These are phyloP conservation scores for Myrmaecium sp. DNA, from an alignment of 2,329 filamentous ascomycete species.

Conservation along the genomic window DNA sequence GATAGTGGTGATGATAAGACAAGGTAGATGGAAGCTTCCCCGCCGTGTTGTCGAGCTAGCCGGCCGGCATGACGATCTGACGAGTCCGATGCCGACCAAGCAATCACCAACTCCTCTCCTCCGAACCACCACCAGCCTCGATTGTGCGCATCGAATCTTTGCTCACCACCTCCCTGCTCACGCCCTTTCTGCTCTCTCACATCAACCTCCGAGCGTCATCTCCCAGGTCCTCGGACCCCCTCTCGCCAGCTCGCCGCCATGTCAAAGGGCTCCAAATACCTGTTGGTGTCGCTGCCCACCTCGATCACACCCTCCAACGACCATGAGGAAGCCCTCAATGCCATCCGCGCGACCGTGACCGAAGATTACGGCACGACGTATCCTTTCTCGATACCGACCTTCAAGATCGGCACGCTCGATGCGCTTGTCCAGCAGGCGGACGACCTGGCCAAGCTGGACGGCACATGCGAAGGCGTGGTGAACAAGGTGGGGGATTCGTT, in stretches of 20 bases:
- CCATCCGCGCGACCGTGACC: conserved; percentile 55
- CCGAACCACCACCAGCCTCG: background rate
- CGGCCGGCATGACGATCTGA: too few species aligned
- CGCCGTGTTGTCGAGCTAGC: too few species aligned
- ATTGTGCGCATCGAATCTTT: too few species aligned
- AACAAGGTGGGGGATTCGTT: conserved; percentile 78
- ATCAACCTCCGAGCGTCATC: too few species aligned
- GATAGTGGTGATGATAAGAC: too few species aligned
- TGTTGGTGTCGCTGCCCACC: conserved; percentile 77
- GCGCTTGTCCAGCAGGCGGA: conserved; percentile 92
- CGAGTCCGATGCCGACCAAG: too few species aligned
- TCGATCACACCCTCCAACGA: conserved; percentile 70
- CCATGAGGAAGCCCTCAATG: conserved; percentile 62
- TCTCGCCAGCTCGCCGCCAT: too few species aligned
- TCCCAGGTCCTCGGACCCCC: too few species aligned
- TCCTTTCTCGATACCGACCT: conserved; percentile 72
- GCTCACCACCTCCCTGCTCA: too few species aligned
- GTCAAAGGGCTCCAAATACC: conserved; percentile 46
- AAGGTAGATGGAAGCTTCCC: too few species aligned
- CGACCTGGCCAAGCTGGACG: conserved; percentile 76
- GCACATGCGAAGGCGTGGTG: conserved; percentile 64
- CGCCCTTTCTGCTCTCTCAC: too few species aligned
- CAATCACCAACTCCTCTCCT: background rate
- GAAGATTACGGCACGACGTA: conserved; percentile 59
- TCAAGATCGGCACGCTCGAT: conserved; percentile 96